Evolutionary conservation across 768 basidiomycete species (phyloP), one percentile per base, ranked within the genome.

Genomic region (Termitomyces eurrhizus): DNA sequence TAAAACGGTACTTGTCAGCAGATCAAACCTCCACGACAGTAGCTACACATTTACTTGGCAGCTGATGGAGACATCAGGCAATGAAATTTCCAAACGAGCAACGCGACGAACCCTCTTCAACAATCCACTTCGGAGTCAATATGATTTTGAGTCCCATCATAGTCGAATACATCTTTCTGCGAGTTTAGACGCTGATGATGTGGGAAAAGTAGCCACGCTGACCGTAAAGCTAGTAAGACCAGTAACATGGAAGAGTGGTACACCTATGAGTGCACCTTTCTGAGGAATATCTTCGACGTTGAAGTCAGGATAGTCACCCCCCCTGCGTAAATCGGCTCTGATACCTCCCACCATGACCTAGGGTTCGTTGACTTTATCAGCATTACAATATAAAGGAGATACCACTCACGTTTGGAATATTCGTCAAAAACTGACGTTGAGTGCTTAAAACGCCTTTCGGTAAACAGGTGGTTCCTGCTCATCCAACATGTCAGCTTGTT

Each of bases 191-290:
- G 35, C 42, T 32, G 42, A 41, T 13, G 13, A 33, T 12, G 1
- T n/a, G 45, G n/a, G 4, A 35, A n/a, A 56, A 26, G 21, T 8
- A 63, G 21, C 37, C 12, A 57, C 51, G 1, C 78, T 62, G 69
- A 79, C 77, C 60, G 79, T 76, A 65, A 79, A 78, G 66, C 79
- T 83, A 4, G 81, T 83, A 12, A 72, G 76, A 2, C 83, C 86
- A 7, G 84, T 85, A 33, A 86, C 86, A 70, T 89, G 87, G 71
- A 90, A 88, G 18, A 90, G 72, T 3, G 88, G 88, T 8, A 87
- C 84, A n/a, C 81, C 73, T 51, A 88, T 73, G 50, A 87, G 75
- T 21, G 78, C 68, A 29, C 78, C 82, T 59, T 77, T 80, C 66
- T 83, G 83, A 37, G 78, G 79, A 11, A 72, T 75, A n/a, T 69